These are phyloP conservation scores for Mycena crocata DNA, from an alignment of 768 basidiomycete genomes.

Conservation along the genomic window DNA sequence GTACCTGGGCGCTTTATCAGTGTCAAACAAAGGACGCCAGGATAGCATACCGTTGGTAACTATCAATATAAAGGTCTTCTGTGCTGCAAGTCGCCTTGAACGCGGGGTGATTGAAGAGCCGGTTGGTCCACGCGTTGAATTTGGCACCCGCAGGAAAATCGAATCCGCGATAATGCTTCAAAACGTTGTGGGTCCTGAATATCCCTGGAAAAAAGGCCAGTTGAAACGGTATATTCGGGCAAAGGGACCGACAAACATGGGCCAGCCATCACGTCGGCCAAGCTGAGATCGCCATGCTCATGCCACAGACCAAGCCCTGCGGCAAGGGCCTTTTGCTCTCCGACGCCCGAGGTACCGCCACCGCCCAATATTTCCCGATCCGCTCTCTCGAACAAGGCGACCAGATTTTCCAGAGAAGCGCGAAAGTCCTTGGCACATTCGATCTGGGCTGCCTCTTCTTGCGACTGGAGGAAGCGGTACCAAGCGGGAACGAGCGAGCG, in stretches of 20 bases:
- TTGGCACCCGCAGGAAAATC: conserved; percentile 60
- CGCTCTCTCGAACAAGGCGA: conserved; percentile 66
- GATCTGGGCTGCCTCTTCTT: conserved; percentile 65
- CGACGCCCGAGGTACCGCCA: conserved; percentile 54
- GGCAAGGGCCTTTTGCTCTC: conserved; percentile 50
- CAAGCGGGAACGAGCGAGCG: conserved; percentile 76
- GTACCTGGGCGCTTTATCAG: conserved; percentile 57
- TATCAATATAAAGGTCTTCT: conserved; percentile 74
- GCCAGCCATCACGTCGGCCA: conserved; percentile 75
- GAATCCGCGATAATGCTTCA: conserved; percentile 78
- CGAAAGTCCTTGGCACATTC: conserved; percentile 65
- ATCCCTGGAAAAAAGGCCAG: conserved; percentile 61
- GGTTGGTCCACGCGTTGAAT: conserved; percentile 63
- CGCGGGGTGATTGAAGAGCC: conserved; percentile 68
- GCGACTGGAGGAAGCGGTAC: conserved; percentile 81
- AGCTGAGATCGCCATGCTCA: conserved; percentile 66
- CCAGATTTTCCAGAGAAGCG: conserved; percentile 61
- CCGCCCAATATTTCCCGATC: conserved; percentile 56
- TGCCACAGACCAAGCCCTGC: conserved; percentile 70
- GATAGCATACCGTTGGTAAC: conserved; percentile 70
- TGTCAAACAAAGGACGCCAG: background rate
- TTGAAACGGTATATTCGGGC: background rate
- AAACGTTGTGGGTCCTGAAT: conserved; percentile 70
- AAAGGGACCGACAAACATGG: conserved; percentile 63
- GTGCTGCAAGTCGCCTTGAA: conserved; percentile 79